Percentiles rank a stretch among this genome's conserved stretches.
phyloP scores from a whole-genome alignment of 1,139 yeast species.

The Suhomyces chickasaworum region DNA sequence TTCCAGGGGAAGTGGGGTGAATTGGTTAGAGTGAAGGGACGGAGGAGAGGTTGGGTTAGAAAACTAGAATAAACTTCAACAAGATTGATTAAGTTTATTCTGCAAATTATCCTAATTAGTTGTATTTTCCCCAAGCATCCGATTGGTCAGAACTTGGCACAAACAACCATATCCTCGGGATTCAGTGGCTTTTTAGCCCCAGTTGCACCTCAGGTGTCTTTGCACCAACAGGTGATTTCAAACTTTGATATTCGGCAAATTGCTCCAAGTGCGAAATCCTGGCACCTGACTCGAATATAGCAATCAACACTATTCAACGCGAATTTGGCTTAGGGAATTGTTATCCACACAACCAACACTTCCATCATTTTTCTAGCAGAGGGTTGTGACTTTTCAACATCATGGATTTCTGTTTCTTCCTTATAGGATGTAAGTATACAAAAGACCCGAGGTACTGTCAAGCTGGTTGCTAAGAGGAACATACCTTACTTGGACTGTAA shows the following conservation, averaged over 20 bases:
- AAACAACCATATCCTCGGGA: neutral
- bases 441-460: no score
- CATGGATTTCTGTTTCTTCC: conserved; percentile 16
- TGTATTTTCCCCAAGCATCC: neutral
- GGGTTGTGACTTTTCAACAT: neutral
- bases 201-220: no score
- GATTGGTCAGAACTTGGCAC: neutral
- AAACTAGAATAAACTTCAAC: neutral
- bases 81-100: neutral
- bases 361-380: neutral
- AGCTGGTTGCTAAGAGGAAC: no score
- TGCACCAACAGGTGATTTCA: neutral
- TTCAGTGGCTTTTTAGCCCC: neutral
- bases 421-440: conserved; percentile 16
- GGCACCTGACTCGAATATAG: neutral
- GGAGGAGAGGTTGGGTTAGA: no score
- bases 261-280: neutral
- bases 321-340: neutral
- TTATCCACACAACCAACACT: neutral
- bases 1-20: neutral
- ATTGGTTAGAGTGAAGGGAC: no score
- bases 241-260: neutral
- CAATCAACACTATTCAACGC: neutral
- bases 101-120: neutral
- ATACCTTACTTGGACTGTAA: no score